Base-by-base conservation (phyloP, 306 rosid genomes). In the Gleditsia sinensis region DNA sequence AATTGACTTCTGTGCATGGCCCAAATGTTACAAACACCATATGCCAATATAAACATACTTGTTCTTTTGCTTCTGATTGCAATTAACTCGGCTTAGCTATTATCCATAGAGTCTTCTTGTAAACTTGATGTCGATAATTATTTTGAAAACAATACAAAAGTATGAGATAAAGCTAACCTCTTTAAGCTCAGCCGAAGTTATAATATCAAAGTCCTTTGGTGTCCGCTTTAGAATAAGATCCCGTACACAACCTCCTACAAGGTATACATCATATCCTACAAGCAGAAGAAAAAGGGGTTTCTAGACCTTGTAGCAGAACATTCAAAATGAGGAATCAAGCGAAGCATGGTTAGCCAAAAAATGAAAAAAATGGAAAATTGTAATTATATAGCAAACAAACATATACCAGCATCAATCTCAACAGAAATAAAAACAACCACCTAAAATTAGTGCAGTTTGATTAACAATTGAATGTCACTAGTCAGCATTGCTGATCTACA, bases 121-220 rank as follows among this genome's bases (percentile, higher is more conserved):
- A 59, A 40, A 74, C 53, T 16, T 40, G 32, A 72, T 42, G 48
- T 25, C 17, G 49, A 28, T 42, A 19, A 60, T 61, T 50, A 54
- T 67, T 36, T 68, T n/a, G 39, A 62, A 78, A 43, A 50, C 32
- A 76, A 72, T 32, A 65, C 39, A 55, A 36, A 64, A 81, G 55
- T 33, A 74, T 21, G 67, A 83, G 49, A 65, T 33, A 37, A 71
- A 79, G 53, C 63, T 24, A 82, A 94, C 97, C 98, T 91, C 94
- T 63, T 66, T 86, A 71, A 94, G 90, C 66, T 86, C 83, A 0
- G 98, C 98, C 3, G 97, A 76, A 78, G 98, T 94, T 63, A 94
- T 55, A 49, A 84, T 63, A 74, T 84, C 88, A 69, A 84, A 84
- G 74, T 84, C 88, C 59, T 84, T 84, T 48, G 88, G 88, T 56